phyloP scores from a whole-genome alignment of 352 stramenopile species.

The Thraustotheca clavata region DNA sequence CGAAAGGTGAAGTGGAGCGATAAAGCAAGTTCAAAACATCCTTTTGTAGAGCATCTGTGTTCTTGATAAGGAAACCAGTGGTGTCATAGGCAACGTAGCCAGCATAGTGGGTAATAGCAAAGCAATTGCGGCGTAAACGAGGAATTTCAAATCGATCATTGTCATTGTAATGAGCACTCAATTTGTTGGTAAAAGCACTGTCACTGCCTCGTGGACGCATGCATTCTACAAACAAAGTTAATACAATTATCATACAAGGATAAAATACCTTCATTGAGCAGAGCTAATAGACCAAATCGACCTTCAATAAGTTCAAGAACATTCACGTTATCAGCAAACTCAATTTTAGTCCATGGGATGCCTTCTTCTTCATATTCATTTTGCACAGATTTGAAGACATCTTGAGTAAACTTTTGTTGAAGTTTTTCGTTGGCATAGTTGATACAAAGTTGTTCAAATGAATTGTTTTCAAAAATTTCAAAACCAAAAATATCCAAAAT shows the following conservation, averaged over 20 bases:
- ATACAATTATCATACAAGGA: slow-evolving; percentile 19
- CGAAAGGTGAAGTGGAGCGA: slow-evolving; percentile 55
- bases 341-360: slow-evolving; percentile 86
- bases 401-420: slow-evolving; percentile 90
- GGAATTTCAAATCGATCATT: slow-evolving; percentile 83
- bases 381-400: slow-evolving; percentile 94
- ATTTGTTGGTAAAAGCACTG: slow-evolving; percentile 77
- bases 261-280: slow-evolving; percentile 91
- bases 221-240: slow-evolving; percentile 33
- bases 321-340: slow-evolving; percentile 89
- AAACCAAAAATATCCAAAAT: slow-evolving; percentile 98
- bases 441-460: slow-evolving; percentile 94
- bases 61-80: slow-evolving; percentile 93
- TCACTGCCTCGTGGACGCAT: slow-evolving; percentile 85
- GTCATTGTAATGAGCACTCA: slow-evolving; percentile 82
- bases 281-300: slow-evolving; percentile 76
- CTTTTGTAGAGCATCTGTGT: slow-evolving; percentile 93
- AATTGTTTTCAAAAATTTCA: slow-evolving; percentile 95
- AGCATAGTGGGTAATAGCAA: slow-evolving; percentile 95
- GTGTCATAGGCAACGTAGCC: slow-evolving; percentile 94
- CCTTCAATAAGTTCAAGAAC: slow-evolving; percentile 87
- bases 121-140: slow-evolving; percentile 77
- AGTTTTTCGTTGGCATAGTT: slow-evolving; percentile 96
- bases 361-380: slow-evolving; percentile 94
- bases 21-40: slow-evolving; percentile 82